Base-by-base conservation (phyloP, 1,284 basidiomycete species). In the Malassezia vespertilionis region DNA sequence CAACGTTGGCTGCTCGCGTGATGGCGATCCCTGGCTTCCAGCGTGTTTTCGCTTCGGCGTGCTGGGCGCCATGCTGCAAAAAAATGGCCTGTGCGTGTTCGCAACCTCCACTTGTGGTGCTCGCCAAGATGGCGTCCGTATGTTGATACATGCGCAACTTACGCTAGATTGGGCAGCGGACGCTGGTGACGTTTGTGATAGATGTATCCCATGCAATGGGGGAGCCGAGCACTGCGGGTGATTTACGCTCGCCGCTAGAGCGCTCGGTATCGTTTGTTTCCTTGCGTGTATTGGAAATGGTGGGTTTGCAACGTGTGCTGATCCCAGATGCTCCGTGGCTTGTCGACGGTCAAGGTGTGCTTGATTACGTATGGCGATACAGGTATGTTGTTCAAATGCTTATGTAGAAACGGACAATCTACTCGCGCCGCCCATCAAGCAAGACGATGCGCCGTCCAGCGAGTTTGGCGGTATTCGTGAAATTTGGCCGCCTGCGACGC, bases 121-220 rank as follows among this genome's bases (percentile, higher is more conserved):
- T 8, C 7, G 27, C 8, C 27, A 28, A 28, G 14, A 28, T 28
- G 27, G 27, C 27, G 7, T 14, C n/a, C n/a, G n/a, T n/a, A 39
- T 28, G 37, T 39, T 23, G 37, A 39, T 23, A 24, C 4, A 14
- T 23, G 15, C 11, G 33, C 33, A 2, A 11, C 10, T 11, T 7
- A 33, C 33, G 26, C 26, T 5, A 39, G 30, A 17, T 46, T 5
- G 22, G 37, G n/a, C 47, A 35, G 41, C 47, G 47, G 7, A 50
- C 47, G 27, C 47, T 50, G 14, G 33, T 44, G 3, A 28, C 47
- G 12, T 50, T 50, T 33, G 41, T 50, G 14, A 12, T 50, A 2
- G 47, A 50, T 22, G 47, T 50, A 17, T 50, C 47, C 17, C 17
- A 5, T n/a, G 21, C 20, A 3, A 50, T 50, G 47, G 30, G 40